These are phyloP conservation scores for Amylocystis lapponica DNA, from an alignment of 768 basidiomycete genomes.

Conservation along the genomic window DNA sequence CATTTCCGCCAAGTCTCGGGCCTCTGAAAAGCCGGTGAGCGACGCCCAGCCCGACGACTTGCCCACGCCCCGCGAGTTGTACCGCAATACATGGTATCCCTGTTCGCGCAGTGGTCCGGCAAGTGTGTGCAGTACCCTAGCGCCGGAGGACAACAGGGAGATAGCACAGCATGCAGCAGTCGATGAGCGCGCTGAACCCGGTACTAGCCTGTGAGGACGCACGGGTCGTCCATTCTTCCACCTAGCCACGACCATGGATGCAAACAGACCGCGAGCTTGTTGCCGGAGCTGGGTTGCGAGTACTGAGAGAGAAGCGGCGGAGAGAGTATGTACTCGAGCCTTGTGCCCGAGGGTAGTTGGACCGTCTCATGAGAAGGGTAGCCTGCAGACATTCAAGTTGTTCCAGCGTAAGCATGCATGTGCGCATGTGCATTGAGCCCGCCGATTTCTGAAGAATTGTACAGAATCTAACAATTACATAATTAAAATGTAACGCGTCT, in stretches of 20 bases:
- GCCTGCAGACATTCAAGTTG: too few species aligned
- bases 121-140: constrained; percentile 43
- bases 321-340: constrained; percentile 15
- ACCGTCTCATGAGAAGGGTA: constrained; percentile 13
- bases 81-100: constrained; percentile 58
- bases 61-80: constrained; percentile 78
- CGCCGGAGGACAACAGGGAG: not conserved
- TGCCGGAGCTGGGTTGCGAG: not conserved
- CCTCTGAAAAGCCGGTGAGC: constrained; percentile 67
- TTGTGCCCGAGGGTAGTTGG: constrained; percentile 18
- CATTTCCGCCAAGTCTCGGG: constrained; percentile 58
- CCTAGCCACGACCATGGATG: constrained; percentile 89
- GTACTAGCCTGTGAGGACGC: constrained; percentile 24
- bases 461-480: too few species aligned
- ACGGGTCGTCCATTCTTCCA: constrained; percentile 74
- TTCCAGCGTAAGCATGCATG: too few species aligned
- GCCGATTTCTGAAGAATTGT: too few species aligned
- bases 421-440: too few species aligned
- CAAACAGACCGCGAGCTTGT: constrained; percentile 59
- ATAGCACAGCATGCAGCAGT: not conserved
- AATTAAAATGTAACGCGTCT: too few species aligned
- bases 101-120: constrained; percentile 34
- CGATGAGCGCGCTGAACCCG: not conserved
- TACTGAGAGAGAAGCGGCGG: not conserved
- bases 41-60: constrained; percentile 68